These are phyloP conservation scores for Strobilomyces dryophilus DNA, from an alignment of 768 basidiomycete species.

Conservation along the genomic window DNA sequence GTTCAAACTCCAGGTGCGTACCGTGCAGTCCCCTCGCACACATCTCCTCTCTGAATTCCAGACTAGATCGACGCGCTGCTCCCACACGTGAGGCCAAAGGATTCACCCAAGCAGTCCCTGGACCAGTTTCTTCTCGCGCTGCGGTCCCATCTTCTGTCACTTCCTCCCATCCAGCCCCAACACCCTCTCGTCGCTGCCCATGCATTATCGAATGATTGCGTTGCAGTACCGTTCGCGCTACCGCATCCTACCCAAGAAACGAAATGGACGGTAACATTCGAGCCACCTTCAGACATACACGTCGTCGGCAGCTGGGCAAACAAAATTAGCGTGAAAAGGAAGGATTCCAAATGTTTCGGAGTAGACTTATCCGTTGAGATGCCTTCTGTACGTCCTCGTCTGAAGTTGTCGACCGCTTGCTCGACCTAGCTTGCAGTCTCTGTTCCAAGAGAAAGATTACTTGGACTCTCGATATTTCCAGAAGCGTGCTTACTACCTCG, in stretches of 20 bases:
- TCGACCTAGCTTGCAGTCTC: constrained; percentile 35
- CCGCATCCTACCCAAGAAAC: constrained; percentile 74
- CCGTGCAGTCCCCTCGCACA: background rate
- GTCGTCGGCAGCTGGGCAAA: constrained; percentile 88
- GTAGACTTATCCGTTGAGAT: constrained; percentile 86
- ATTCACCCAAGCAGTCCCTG: constrained; percentile 50
- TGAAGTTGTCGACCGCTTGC: background rate
- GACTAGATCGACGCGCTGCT: constrained; percentile 74
- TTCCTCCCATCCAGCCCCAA: constrained; percentile 54
- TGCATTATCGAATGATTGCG: constrained; percentile 45
- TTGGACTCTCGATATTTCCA: constrained; percentile 87
- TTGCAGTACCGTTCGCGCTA: constrained; percentile 64
- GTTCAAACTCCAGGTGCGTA: constrained; percentile 77
- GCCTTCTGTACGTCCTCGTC: constrained; percentile 58
- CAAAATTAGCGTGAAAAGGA: constrained; percentile 66
- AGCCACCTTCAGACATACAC: constrained; percentile 69
- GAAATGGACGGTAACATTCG: constrained; percentile 87
- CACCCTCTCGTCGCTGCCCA: constrained; percentile 67
- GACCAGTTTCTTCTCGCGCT: constrained; percentile 67
- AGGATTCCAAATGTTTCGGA: constrained; percentile 58
- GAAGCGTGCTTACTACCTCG: constrained; percentile 88
- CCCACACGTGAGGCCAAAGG: constrained; percentile 65
- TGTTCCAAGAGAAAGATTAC: constrained; percentile 98
- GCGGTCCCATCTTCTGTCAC: constrained; percentile 56
- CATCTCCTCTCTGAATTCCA: constrained; percentile 8